Evolutionary conservation across 805 yeast species (phyloP).

Genomic region (Wickerhamomyces sydowiorum): DNA sequence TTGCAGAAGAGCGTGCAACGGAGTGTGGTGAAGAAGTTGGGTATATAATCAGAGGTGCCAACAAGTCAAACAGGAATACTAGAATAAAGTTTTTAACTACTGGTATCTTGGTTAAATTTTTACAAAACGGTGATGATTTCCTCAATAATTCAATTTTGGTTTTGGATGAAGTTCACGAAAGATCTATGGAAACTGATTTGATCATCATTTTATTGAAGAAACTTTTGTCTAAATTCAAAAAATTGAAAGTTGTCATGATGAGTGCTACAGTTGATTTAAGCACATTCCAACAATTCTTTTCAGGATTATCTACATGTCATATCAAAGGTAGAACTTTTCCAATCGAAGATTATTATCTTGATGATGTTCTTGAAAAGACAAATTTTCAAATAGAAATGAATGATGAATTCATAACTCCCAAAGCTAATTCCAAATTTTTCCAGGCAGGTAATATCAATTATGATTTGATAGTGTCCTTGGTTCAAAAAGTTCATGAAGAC

Average conservation of each 20-base stretch:
- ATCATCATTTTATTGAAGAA: constrained; percentile 70
- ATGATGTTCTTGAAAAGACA: constrained; percentile 50
- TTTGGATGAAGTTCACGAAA: constrained; percentile 95
- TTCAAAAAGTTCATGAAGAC: constrained; percentile 44
- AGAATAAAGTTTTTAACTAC: constrained; percentile 87
- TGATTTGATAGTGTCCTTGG: constrained; percentile 57
- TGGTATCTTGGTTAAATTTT: constrained; percentile 83
- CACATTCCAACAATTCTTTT: constrained; percentile 63
- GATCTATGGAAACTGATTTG: constrained; percentile 88
- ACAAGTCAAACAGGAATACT: constrained; percentile 53
- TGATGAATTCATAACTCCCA: constrained; percentile 45
- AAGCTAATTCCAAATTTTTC: constrained; percentile 62
- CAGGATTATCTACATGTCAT: constrained; percentile 58
- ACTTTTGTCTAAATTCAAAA: constrained; percentile 38
- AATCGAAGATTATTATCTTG: constrained; percentile 70
- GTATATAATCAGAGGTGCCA: constrained; percentile 86
- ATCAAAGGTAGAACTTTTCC: constrained; percentile 95
- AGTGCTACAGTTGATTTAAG: constrained; percentile 85
- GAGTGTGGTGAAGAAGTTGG: constrained; percentile 76
- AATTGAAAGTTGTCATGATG: constrained; percentile 74
- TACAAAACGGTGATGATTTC: constrained; percentile 46
- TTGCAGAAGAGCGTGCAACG: constrained; percentile 67
- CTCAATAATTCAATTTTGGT: constrained; percentile 60
- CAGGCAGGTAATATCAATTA: constrained; percentile 66
- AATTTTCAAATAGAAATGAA: constrained; percentile 47